Evolutionary conservation across 140 eudicot genomes (phyloP).

Genomic region (Cichorium intybus): DNA sequence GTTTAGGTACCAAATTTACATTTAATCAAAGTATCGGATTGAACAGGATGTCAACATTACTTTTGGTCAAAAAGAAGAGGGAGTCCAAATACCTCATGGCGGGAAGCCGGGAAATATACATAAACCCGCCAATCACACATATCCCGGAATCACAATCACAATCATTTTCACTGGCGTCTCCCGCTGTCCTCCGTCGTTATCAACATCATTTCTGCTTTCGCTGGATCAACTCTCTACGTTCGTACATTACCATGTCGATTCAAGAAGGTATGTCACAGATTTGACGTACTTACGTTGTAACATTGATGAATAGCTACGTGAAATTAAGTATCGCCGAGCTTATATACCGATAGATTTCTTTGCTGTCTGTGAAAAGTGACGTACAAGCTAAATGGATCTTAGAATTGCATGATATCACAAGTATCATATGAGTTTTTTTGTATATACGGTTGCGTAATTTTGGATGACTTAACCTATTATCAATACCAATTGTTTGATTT

Average conservation of each 20-base stretch:
- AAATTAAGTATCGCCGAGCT: not conserved
- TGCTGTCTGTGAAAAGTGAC: not conserved
- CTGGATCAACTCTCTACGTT: not conserved
- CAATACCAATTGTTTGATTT: not conserved
- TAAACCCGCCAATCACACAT: not conserved
- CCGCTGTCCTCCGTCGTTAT: not conserved
- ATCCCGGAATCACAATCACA: not conserved
- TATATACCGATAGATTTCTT: not conserved
- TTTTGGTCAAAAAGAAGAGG: not conserved
- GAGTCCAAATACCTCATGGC: not conserved
- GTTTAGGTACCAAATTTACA: not conserved
- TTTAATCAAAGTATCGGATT: not conserved
- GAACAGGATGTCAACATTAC: not conserved
- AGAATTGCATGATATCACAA: not conserved
- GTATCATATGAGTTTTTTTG: not conserved
- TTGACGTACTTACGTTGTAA: conserved; percentile 8
- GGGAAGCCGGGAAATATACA: conserved; percentile 21
- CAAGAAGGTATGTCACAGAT: conserved; percentile 18
- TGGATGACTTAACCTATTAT: not conserved
- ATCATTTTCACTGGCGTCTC: not conserved
- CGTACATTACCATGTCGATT: not conserved
- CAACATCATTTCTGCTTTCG: not conserved
- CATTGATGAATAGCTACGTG: not conserved
- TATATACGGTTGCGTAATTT: not conserved
- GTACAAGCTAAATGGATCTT: not conserved